Base-by-base conservation (phyloP, 1,284 basidiomycete genomes). In the Cutaneotrichosporon dermatis region DNA sequence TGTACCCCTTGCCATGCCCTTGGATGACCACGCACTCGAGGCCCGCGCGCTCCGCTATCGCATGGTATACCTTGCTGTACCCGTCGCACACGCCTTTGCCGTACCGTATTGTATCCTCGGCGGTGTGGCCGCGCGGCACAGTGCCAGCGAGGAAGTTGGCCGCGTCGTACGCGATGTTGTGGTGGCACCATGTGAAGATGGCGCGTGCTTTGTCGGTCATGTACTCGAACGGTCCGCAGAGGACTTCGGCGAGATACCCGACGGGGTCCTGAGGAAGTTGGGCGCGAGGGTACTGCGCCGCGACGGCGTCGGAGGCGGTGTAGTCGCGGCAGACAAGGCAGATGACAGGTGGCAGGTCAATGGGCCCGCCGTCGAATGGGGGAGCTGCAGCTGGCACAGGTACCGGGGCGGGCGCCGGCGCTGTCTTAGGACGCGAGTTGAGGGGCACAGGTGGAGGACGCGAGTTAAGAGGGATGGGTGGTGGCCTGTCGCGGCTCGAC, bases 161-260 rank as follows among this genome's bases (percentile, higher is more conserved):
- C 6, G 50, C 54, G 44, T 63, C 62, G 33, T 63, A 63, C 13
- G 34, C 46, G 39, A 63, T 44, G 62, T 60, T 63, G 57, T 63
- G 45, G 51, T 63, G 62, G n/a, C 42, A 51, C 62, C 62, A 63
- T 1, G 62, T 60, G 54, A 63, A 63, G 53, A 63, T 56, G 0
- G 59, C 62, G 11, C 62, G 62, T 15, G 62, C 62, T 39, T 60
- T 60, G 57, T 63, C 62, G 0, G 62, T 56, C 10, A 39, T 8
- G 0, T 43, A 43, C 6, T 46, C 15, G 57, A 63, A 60, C 0
- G 59, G 59, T 3, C 34, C 15, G 54, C 62, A 63, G 3, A 63
- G 56, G 12, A 11, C 54, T 2, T 53, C 36, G 2, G 62, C 59
- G 6, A 63, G 56, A 35, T 46, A 60, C 7, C 34, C 39, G 6